Conservation (phyloP, 257 asterid species). For the Solanum neorickii region DNA sequence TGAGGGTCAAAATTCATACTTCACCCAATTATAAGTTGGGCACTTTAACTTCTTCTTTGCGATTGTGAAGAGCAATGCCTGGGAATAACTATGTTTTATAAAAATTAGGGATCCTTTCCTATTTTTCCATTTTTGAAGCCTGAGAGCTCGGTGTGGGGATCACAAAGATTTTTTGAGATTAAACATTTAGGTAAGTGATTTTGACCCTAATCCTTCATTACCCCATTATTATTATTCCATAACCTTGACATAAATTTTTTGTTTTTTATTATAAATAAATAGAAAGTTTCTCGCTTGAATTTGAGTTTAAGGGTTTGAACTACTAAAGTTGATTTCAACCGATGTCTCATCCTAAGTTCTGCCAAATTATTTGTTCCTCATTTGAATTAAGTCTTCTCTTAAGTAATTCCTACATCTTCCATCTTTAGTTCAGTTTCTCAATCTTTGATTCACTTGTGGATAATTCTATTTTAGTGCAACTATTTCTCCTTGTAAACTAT, state of each 20-base stretch:
- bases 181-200: neutral
- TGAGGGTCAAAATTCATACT: neutral
- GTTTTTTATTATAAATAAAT: neutral
- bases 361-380: no score
- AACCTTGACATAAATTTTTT: neutral
- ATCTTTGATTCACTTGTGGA: no score
- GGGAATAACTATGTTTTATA: neutral
- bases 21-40: neutral
- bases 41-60: neutral
- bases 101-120: neutral
- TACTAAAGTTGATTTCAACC: no score
- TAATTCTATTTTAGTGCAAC: no score
- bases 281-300: neutral
- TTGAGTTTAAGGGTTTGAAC: no score
- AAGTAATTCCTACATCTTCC: no score
- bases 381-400: no score
- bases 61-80: neutral
- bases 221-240: neutral
- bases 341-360: no score
- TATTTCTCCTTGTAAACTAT: no score
- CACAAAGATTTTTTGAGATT: neutral
- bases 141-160: neutral
- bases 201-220: neutral
- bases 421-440: no score
- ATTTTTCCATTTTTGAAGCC: neutral